Evolutionary conservation across 768 basidiomycete genomes (phyloP).

Genomic region (Trametopsis cervina): DNA sequence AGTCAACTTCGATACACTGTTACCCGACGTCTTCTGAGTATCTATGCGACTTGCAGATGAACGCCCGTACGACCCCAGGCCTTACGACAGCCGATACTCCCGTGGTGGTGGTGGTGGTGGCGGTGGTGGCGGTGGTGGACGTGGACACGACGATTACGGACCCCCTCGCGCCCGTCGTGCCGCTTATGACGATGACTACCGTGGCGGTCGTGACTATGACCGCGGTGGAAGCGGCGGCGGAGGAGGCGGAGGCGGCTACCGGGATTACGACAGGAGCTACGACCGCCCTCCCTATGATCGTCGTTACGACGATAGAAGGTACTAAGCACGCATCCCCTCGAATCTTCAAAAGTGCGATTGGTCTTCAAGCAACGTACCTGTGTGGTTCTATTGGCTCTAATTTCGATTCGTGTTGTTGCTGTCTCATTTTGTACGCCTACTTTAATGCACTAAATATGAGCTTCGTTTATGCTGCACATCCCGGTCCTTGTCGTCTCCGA

Average conservation of each 20-base stretch:
- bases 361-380: not conserved
- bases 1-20: conserved; percentile 16
- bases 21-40: conserved; percentile 1
- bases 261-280: conserved; percentile 30
- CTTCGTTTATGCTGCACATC: too few relatives aligned
- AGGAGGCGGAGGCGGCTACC: conserved; percentile 43
- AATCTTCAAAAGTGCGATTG: not conserved
- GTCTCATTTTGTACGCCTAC: not conserved
- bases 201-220: conserved; percentile 27
- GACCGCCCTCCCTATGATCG: conserved; percentile 34
- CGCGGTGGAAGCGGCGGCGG: conserved; percentile 44
- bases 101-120: conserved; percentile 37
- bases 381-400: not conserved
- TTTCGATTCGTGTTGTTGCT: not conserved
- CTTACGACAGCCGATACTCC: conserved; percentile 83
- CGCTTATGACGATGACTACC: conserved; percentile 37
- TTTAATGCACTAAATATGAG: not conserved
- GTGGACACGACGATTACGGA: conserved; percentile 27
- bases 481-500: too few relatives aligned
- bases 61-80: conserved; percentile 86
- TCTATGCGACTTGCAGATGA: conserved; percentile 42
- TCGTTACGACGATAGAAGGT: conserved; percentile 38
- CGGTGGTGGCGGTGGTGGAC: conserved; percentile 24
- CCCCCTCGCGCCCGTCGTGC: conserved; percentile 33
- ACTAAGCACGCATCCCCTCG: conserved; percentile 21